Evolutionary conservation across 2,329 filamentous ascomycete genomes (phyloP).

Genomic region (Dactylonectria estremocensis): DNA sequence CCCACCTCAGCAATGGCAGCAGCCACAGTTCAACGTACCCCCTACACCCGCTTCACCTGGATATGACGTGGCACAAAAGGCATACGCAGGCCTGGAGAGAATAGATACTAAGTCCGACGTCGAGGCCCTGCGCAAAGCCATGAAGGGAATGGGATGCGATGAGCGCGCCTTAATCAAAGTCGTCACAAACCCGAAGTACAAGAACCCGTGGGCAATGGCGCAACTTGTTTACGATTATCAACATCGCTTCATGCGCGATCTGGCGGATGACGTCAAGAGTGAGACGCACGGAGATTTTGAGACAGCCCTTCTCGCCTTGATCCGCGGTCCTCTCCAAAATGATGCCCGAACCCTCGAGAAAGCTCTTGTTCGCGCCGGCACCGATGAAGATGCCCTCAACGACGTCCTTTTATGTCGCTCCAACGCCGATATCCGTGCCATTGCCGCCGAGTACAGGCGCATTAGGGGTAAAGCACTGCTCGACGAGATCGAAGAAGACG

Average conservation of each 20-base stretch:
- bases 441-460: conserved; percentile 49
- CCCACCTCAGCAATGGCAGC: conserved; percentile 43
- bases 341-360: conserved; percentile 51
- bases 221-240: conserved; percentile 54
- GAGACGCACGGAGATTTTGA: conserved; percentile 52
- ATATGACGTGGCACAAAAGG: conserved; percentile 50
- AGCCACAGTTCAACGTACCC: conserved; percentile 14
- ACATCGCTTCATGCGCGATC: conserved; percentile 51
- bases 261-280: conserved; percentile 53
- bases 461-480: conserved; percentile 49
- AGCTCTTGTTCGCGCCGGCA: conserved; percentile 50
- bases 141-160: conserved; percentile 56
- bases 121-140: conserved; percentile 52
- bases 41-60: conserved; percentile 49
- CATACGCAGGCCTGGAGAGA: conserved; percentile 30
- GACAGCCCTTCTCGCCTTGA: conserved; percentile 49
- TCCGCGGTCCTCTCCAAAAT: conserved; percentile 51
- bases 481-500: conserved; percentile 51
- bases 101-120: conserved; percentile 51
- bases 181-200: conserved; percentile 51
- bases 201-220: conserved; percentile 52
- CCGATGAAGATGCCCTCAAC: conserved; percentile 54
- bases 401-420: conserved; percentile 55
- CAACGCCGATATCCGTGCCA: conserved; percentile 55
- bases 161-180: conserved; percentile 50